Evolutionary conservation across 2,329 filamentous ascomycete species (phyloP).

Genomic region (Cercospora janseana): DNA sequence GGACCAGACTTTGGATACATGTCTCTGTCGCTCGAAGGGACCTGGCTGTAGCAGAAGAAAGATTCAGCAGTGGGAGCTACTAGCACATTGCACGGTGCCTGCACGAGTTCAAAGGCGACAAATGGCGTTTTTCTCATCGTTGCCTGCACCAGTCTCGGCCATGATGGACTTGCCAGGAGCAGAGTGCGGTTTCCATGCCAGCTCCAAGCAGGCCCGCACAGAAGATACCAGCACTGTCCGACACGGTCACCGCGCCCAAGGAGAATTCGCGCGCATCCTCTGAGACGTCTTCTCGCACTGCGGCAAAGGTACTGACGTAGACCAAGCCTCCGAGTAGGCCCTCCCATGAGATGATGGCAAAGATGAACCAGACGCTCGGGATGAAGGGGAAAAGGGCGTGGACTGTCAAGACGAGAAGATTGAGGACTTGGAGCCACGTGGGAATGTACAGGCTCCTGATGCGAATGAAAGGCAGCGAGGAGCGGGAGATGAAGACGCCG

Average conservation of each 20-base stretch:
- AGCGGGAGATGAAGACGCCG: constrained; percentile 91
- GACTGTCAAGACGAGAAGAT: constrained; percentile 68
- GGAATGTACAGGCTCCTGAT: constrained; percentile 79
- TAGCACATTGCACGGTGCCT: too few species aligned
- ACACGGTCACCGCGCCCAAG: constrained; percentile 83
- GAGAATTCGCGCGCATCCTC: constrained; percentile 84
- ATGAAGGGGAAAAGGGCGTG: constrained; percentile 76
- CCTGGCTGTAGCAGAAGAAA: too few species aligned
- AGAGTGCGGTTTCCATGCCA: constrained; percentile 75
- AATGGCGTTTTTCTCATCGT: too few species aligned
- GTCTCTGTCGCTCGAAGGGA: too few species aligned
- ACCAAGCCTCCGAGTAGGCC: constrained; percentile 86
- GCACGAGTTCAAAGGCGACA: too few species aligned
- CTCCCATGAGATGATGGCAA: constrained; percentile 87
- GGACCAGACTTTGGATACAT: too few species aligned
- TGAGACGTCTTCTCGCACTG: constrained; percentile 81
- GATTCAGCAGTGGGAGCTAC: too few species aligned
- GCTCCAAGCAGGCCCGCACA: constrained; percentile 83
- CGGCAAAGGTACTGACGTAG: constrained; percentile 94
- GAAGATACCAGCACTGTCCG: constrained; percentile 87
- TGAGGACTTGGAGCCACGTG: constrained; percentile 75
- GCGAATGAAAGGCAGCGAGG: constrained; percentile 82
- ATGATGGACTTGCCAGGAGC: constrained; percentile 77
- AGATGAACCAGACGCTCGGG: constrained; percentile 82
- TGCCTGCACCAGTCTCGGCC: constrained; percentile 62